Base-by-base conservation (phyloP, 306 rosid species). In the Parietaria judaica region DNA sequence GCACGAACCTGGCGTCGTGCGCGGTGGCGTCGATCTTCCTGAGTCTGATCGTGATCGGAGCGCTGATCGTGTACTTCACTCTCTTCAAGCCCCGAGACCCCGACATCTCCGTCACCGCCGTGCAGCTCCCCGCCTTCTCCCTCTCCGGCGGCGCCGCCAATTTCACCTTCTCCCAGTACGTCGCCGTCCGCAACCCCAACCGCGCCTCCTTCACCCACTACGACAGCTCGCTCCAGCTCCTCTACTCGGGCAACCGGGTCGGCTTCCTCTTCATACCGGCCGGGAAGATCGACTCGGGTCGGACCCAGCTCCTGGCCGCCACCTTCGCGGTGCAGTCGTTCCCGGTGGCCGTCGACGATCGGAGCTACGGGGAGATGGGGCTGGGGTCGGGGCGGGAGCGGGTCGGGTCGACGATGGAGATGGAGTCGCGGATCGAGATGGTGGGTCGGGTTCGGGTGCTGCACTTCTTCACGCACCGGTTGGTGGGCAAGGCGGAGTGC, bases 241-340 rank as follows among this genome's bases (percentile, higher is more conserved):
- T 92, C 79, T 84, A 77, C 75, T 67, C 81, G 54, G 95, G 98
- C 8, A 66, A 4, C 3, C 94, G 79, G 58, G 78, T 92, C 68
- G 98, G 98, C 0, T 92, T 92, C 84, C 72, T 92, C 95, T 92
- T 92, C 73, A 87, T 92, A 3, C 98, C 98, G 36, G 96, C 98
- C 67, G 95, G 88, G 3, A 69, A 71, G 66, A 80, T 92, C 77
- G 84, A 74, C 43, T 72, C 96, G 14, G 83, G 84, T 0, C 74
- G 67, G 49, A 92, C 96, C 16, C 76, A 86, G 68, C 76, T 65
- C 79, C 79, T 92, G 86, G 88, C 88, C 0, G 98, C 95, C 16
- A 88, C 92, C 0, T 86, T 92, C 54, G 66, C 88, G 31, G 96
- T 88, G 0, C 75, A 79, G 58, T 77, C 96, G 4, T 78, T 88